A percentile compares a stretch with the other conserved stretches of the same genome.
Evolutionary conservation across 106 monocot species (phyloP).

Genomic region (Dioscorea alata): DNA sequence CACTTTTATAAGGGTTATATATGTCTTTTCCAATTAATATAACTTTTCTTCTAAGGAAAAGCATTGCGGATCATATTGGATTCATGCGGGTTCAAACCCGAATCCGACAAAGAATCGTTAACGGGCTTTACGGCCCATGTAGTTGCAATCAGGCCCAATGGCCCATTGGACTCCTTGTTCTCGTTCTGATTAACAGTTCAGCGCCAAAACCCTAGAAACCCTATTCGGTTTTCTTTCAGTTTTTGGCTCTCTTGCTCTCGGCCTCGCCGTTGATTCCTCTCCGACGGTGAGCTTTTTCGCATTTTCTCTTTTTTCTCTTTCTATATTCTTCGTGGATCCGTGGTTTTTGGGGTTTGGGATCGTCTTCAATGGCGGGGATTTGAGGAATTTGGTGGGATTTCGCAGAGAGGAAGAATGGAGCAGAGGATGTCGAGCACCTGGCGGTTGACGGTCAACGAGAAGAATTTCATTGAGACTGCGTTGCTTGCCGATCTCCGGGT

Average conservation of each 20-base stretch:
- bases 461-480: conserved; percentile 70
- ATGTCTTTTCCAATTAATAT: too few relatives aligned
- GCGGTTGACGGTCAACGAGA: conserved; percentile 75
- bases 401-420: conserved; percentile 14
- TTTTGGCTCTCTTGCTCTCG: background rate
- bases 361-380: background rate
- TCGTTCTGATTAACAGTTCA: too few relatives aligned
- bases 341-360: background rate
- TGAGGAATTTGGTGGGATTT: background rate
- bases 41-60: too few relatives aligned
- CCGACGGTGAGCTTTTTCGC: background rate
- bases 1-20: too few relatives aligned
- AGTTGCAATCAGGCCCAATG: too few relatives aligned
- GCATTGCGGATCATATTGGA: too few relatives aligned
- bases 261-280: background rate
- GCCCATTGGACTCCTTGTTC: too few relatives aligned
- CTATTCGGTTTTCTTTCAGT: background rate
- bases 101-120: too few relatives aligned
- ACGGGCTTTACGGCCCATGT: too few relatives aligned
- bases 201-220: background rate
- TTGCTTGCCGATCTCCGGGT: conserved; percentile 56
- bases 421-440: conserved; percentile 33
- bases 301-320: background rate
- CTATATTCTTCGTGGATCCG: background rate
- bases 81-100: too few relatives aligned